Evolutionary conservation across 192 early-diverging fungal genomes (phyloP), one percentile per base, ranked within the genome.

Genomic region (Gonapodya sp.): DNA sequence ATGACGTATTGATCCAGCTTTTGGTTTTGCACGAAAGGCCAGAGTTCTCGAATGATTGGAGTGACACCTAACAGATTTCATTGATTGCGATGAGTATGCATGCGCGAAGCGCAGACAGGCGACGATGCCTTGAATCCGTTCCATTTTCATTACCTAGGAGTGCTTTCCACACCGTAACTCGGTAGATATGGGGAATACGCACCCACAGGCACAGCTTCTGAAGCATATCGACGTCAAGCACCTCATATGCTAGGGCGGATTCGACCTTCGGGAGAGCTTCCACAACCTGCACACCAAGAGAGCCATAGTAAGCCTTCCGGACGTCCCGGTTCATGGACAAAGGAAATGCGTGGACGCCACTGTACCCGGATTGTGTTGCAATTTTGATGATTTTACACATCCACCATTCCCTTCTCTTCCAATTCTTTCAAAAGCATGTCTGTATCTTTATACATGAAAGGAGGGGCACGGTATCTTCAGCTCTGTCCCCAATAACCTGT

Each of bases 181-280:
- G 73, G 37, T 83, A 84, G 16, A 80, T 34, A 72, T 84, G 83
- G 2, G 83, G 83, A 36, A 84, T 84, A 30, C 83, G 2, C 2
- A 84, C 82, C 83, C 83, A 84, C 1, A 79, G 33, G 73, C 83
- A 84, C 35, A 84, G 73, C 35, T 78, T 73, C 0, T 83, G 73
- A n/a, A 83, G 33, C 34, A 74, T 83, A 1, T 84, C 83, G 32
- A 79, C 36, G 72, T 83, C 73, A 1, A 84, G 0, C 34, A 78
- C 78, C 14, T 84, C 81, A 32, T 36, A 81, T 0, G 74, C 37
- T 31, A 84, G 36, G 18, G 83, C 73, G 0, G 36, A 31, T 35
- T 84, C 83, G 0, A 84, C 80, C 14, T 78, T 75, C 35, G 36
- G 36, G 34, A 46, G 78, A 33, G 36, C 46, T 35, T 84, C 83